Evolutionary conservation across 2,329 filamentous ascomycete species (phyloP).

Genomic region (Cladophialophora yegresii): DNA sequence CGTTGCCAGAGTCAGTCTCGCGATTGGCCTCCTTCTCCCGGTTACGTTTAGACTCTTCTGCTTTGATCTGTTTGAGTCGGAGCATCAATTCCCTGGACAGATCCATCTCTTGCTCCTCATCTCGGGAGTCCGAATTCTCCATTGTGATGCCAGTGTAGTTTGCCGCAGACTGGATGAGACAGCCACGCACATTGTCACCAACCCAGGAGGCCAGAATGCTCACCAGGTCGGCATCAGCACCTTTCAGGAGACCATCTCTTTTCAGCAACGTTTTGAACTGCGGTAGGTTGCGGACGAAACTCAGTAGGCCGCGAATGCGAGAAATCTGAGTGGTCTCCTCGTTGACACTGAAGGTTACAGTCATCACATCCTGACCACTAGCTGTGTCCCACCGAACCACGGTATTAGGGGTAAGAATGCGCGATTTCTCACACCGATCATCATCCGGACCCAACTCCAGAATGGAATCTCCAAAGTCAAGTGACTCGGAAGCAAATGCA

Average conservation of each 20-base stretch:
- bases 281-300: slow-evolving; percentile 27
- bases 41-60: slow-evolving; percentile 2
- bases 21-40: neutral
- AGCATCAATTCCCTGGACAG: slow-evolving; percentile 22
- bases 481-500: slow-evolving; percentile 34
- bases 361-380: slow-evolving; percentile 34
- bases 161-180: slow-evolving; percentile 28
- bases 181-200: slow-evolving; percentile 30
- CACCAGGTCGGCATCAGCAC: slow-evolving; percentile 25
- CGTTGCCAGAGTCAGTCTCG: neutral
- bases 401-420: slow-evolving; percentile 37
- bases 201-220: slow-evolving; percentile 28
- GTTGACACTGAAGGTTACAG: slow-evolving; percentile 35
- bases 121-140: slow-evolving; percentile 20
- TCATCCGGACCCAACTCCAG: slow-evolving; percentile 28
- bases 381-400: slow-evolving; percentile 36
- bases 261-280: slow-evolving; percentile 29
- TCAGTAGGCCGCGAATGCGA: slow-evolving; percentile 27
- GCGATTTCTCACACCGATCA: slow-evolving; percentile 33
- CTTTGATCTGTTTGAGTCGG: slow-evolving; percentile 11
- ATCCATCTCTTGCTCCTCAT: slow-evolving; percentile 22
- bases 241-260: slow-evolving; percentile 24
- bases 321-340: slow-evolving; percentile 35
- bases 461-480: slow-evolving; percentile 34
- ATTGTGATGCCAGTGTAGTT: slow-evolving; percentile 24